Base-by-base conservation (phyloP, 768 basidiomycete genomes). In the Agaricus blazei region DNA sequence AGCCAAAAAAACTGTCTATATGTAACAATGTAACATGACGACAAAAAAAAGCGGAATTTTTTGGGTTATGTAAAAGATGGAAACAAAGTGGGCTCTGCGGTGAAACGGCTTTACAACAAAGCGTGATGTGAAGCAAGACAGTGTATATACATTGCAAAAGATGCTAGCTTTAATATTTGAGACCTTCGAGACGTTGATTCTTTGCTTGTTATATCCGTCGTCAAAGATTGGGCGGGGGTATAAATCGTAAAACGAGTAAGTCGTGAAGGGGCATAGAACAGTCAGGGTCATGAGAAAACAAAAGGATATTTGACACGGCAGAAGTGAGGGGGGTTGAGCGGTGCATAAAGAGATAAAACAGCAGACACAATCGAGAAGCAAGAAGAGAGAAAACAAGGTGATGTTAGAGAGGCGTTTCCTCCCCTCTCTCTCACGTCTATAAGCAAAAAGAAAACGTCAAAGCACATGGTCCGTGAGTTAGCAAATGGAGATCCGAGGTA, bases 131-230 rank as follows among this genome's bases (percentile, higher is more conserved):
- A 46, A 34, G 51, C 40, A 41, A 53, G 34, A 29, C 26, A 53
- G 31, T 53, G 42, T 53, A 46, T 53, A 53, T 45, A 53, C 29
- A 44, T 45, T 42, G 24, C 28, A 40, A 34, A 47, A 34, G 45
- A 50, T 38, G 49, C 37, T 27, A 41, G 36, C 27, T 31, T 40
- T 41, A 37, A 27, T 14, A 14, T 50, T 40, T 12, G 19, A n/a
- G n/a, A 15, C 19, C 19, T 41, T 41, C 14, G n/a, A 7, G 40
- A 15, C 19, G 40, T 19, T 15, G 15, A 19, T 41, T 5, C 19
- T 41, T 19, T 15, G 40, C 40, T 19, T 11, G 34, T 34, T 34
- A 34, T 34, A 34, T 34, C 34, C 34, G 34, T 34, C 34, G 34
- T 34, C 34, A 34, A 34, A 34, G 11, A 34, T 2, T 8, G 7